These are phyloP conservation scores for Phylloporus sp. DNA, from an alignment of 768 basidiomycete genomes.

Conservation along the genomic window DNA sequence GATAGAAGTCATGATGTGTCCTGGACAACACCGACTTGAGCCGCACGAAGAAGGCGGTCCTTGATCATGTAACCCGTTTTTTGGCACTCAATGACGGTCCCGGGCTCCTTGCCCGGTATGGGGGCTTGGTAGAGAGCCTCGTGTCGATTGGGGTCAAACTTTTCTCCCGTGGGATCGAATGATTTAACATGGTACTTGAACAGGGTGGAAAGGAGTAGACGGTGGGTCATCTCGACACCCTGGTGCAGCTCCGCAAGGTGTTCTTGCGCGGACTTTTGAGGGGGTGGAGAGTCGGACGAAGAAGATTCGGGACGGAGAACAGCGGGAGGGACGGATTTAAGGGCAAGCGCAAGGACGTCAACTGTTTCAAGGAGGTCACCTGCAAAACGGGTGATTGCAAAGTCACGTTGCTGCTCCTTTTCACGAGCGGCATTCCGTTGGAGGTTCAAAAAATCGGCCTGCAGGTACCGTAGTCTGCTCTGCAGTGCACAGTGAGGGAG, in stretches of 20 bases:
- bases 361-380: constrained; percentile 85
- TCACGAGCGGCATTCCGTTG: constrained; percentile 90
- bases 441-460: constrained; percentile 94
- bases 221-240: constrained; percentile 91
- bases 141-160: constrained; percentile 92
- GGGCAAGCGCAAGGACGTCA: constrained; percentile 82
- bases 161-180: constrained; percentile 89
- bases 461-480: constrained; percentile 86
- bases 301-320: constrained; percentile 34
- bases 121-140: constrained; percentile 95
- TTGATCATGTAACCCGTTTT: constrained; percentile 94
- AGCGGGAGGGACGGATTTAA: constrained; percentile 69
- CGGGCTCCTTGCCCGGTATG: constrained; percentile 83
- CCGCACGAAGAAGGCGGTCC: constrained; percentile 87
- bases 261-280: constrained; percentile 50
- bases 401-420: constrained; percentile 89
- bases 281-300: constrained; percentile 25
- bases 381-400: constrained; percentile 90
- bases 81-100: constrained; percentile 86
- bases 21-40: constrained; percentile 95
- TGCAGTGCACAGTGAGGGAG: constrained; percentile 30
- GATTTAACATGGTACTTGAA: constrained; percentile 89
- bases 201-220: constrained; percentile 82
- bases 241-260: constrained; percentile 70
- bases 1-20: constrained; percentile 40